Percentiles rank a stretch among this genome's conserved stretches.
Evolutionary conservation across 257 asterid genomes (phyloP).

Genomic region (Solanum paucissectum): DNA sequence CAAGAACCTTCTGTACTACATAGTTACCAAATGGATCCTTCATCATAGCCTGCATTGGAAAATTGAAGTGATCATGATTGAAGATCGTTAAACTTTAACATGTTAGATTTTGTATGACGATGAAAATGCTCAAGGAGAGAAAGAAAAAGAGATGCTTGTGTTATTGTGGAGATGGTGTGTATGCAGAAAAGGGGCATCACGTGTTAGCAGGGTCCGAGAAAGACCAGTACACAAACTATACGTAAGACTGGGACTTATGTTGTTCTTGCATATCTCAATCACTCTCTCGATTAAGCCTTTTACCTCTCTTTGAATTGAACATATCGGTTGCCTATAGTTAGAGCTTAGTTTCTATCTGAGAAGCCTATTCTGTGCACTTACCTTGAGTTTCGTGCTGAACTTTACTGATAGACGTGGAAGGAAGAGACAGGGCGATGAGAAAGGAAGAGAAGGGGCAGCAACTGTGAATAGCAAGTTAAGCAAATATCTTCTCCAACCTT

Average conservation of each 20-base stretch:
- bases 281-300: not conserved
- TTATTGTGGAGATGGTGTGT: not conserved
- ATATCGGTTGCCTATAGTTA: not conserved
- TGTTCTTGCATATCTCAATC: not conserved
- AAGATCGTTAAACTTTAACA: not conserved
- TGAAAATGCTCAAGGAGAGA: not conserved
- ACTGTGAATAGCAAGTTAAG: not conserved
- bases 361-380: not conserved
- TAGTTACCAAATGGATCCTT: slow-evolving; percentile 88
- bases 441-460: not conserved
- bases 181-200: not conserved
- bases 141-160: not conserved
- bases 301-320: not conserved
- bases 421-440: not conserved
- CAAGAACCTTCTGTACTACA: slow-evolving; percentile 84
- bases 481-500: not conserved
- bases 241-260: not conserved
- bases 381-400: not conserved
- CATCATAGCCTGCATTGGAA: slow-evolving; percentile 71
- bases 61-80: not conserved
- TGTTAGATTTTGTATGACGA: not conserved
- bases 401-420: not conserved
- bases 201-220: not conserved
- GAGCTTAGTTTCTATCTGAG: not conserved
- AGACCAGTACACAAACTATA: not conserved